Conservation (phyloP, 2,329 filamentous ascomycete species). For the Hymenoscyphus occultus region DNA sequence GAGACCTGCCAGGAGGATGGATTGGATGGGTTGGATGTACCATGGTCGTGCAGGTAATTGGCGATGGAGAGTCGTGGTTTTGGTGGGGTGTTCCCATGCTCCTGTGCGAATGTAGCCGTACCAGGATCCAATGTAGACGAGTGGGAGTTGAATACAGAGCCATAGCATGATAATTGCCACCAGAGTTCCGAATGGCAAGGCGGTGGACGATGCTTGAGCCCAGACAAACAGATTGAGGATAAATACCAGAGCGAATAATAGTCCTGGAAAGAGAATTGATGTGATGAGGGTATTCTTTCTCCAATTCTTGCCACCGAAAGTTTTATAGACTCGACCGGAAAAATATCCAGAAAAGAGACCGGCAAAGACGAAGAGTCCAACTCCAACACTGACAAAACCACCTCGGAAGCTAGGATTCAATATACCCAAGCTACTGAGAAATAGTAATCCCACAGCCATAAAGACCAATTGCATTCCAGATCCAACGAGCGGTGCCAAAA, state of each 20-base stretch:
- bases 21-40: constrained; percentile 65
- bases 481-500: constrained; percentile 77
- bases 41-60: constrained; percentile 73
- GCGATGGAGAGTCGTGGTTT: constrained; percentile 67
- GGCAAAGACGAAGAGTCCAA: constrained; percentile 79
- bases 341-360: constrained; percentile 86
- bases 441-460: constrained; percentile 70
- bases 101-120: constrained; percentile 66
- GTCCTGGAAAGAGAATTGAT: constrained; percentile 73
- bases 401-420: constrained; percentile 87
- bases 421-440: constrained; percentile 71
- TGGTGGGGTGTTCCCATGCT: constrained; percentile 78
- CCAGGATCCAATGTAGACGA: constrained; percentile 79
- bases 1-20: constrained; percentile 69
- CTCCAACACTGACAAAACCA: constrained; percentile 79
- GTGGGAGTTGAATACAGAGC: constrained; percentile 81
- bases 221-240: constrained; percentile 86
- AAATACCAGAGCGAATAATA: constrained; percentile 72
- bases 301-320: constrained; percentile 74
- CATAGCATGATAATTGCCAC: constrained; percentile 71
- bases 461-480: constrained; percentile 85
- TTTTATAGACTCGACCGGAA: constrained; percentile 78
- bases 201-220: constrained; percentile 84
- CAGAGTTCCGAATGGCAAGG: constrained; percentile 78
- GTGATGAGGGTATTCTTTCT: constrained; percentile 75